Conservation (phyloP, 169 alveolate species). For the Cryptosporidium ubiquitum region DNA sequence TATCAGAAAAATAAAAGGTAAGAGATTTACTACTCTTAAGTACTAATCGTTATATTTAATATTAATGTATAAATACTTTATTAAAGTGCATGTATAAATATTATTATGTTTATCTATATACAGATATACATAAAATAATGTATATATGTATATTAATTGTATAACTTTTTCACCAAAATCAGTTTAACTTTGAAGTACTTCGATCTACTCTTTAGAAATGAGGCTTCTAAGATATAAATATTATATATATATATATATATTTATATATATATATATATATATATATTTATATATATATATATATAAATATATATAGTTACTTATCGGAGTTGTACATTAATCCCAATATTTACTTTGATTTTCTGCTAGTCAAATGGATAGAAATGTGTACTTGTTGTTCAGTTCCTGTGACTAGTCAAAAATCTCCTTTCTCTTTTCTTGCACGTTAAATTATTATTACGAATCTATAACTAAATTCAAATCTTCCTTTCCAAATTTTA, state of each 20-base stretch:
- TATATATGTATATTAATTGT: not conserved
- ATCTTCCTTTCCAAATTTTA: not conserved
- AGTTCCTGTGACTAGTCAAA: not conserved
- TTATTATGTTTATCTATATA: not conserved
- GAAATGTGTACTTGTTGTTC: not conserved
- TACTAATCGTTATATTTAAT: not conserved
- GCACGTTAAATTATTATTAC: not conserved
- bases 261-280: no score
- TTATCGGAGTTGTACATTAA: not conserved
- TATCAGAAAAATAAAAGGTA: not conserved
- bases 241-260: no score
- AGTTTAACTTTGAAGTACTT: not conserved
- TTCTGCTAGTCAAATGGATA: not conserved
- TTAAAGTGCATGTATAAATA: not conserved
- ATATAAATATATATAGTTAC: not conserved
- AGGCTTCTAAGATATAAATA: not conserved
- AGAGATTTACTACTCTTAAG: not conserved
- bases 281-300: no score
- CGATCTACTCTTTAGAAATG: not conserved
- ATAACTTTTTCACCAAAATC: not conserved
- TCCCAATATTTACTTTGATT: not conserved
- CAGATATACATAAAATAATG: not conserved
- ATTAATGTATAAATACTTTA: slow-evolving; percentile 1
- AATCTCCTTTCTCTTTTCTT: no score
- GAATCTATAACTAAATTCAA: not conserved